Evolutionary conservation across 768 basidiomycete genomes (phyloP), one percentile per base, ranked within the genome.

Genomic region (Suillus subalutaceus): DNA sequence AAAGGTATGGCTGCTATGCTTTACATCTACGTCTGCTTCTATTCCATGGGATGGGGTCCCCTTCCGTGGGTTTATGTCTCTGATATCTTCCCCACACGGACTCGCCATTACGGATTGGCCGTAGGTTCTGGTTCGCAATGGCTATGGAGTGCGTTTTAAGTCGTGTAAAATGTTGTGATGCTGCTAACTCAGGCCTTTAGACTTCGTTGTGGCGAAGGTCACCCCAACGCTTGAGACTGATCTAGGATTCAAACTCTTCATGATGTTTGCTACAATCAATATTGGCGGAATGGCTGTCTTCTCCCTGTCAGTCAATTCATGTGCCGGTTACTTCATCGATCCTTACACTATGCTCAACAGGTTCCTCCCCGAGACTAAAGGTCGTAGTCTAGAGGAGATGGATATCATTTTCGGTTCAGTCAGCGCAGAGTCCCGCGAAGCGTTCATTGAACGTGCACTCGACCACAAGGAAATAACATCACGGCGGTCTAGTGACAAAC

Each of bases 41-140:
- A 94, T 77, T 91, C 89, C 4, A 90, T 94, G 86, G 92, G 91
- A 46, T 93, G 91, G 89, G 93, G 92, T 23, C 88, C 87, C n/a
- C 75, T 83, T 15, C 90, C 84, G 18, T 84, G 78, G 80, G 85
- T 91, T 26, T 90, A 90, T 69, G 90, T 89, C 52, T 82, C 91
- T 6, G 94, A 96, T 74, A 93, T 96, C 70, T 95, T 95, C 85
- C 90, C 91, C 8, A 95, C 91, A 16, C 81, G 92, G 52, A 93
- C 93, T 18, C 82, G 93, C 65, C 90, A 93, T 71, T 93, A 90
- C 70, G 94, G 94, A 44, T 79, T 95, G 26, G 85, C 91, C 0
- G 77, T 87, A 6, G 94, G 90, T 0, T 89, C 90, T 65, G 87
- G 88, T 18, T 87, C 91, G 3, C 94, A 95, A 65, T 94, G 93